Base-by-base conservation (phyloP, 2,329 filamentous ascomycete genomes). In the Colletotrichum graminicola region DNA sequence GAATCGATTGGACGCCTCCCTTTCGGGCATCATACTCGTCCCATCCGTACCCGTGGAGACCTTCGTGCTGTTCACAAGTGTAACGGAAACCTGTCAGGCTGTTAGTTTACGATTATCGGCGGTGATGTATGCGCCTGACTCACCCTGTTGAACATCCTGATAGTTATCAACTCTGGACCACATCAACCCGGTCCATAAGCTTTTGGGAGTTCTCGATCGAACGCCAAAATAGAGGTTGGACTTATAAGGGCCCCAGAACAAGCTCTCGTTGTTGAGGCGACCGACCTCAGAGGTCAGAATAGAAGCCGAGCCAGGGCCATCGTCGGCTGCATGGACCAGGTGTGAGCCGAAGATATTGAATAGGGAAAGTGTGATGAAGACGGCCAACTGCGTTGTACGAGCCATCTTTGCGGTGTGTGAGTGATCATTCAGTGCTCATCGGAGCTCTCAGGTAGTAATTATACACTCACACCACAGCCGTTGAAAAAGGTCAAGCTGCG, bases 21-120 rank as follows among this genome's bases (percentile, higher is more conserved):
- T 88, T 92, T 69, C 96, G 89, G 29, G 94, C 91, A 82, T 99
- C 96, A 80, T 97, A 99, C 80, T 97, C 94, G 77, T 98, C 95
- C 96, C 96, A 99, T 73, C 96, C 96, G 80, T 99, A 99, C 67
- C 95, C 95, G 59, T 90, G 92, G 88, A 99, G 97, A 75, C 93
- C 93, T 80, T 97, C 94, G 80, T 96, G 90, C 80, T 99, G 96
- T 81, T 98, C 96, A 83, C 96, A 99, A 0, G 96, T 98, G 80
- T 97, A 94, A 74, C 96, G 91, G 77, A 98, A 92, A 76, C 91
- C 94, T 96, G 21, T n/a, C 3, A n/a, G n/a, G 11, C 29, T 54
- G 39, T 51, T 52, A 56, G 51, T 41, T 47, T 36, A n/a, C 16
- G 41, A 11, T 56, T 26, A 16, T 34, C 21, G 39, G n/a, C 26